Percentiles rank a stretch among this genome's conserved stretches.
These are phyloP conservation scores for Phytophthora sp. DNA, from an alignment of 352 stramenopile genomes.

Conservation along the genomic window DNA sequence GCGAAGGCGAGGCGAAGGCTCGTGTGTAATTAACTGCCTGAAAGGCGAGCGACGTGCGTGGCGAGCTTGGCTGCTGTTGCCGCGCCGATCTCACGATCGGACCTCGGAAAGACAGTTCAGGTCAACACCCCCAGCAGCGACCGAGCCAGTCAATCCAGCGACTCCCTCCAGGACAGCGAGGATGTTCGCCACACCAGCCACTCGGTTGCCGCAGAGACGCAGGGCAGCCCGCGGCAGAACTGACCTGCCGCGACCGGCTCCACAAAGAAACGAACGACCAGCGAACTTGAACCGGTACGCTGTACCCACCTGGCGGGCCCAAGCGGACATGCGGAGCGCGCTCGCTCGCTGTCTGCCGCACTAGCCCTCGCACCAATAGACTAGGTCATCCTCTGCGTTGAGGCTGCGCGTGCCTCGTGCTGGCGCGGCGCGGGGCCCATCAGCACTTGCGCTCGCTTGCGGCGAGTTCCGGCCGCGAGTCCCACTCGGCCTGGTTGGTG, in stretches of 20 bases:
- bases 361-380: no score
- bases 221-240: no score
- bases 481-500: constrained; percentile 9
- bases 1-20: not conserved
- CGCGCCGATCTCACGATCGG: constrained; percentile 23
- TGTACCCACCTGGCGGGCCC: not conserved
- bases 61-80: not conserved
- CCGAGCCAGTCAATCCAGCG: constrained; percentile 5
- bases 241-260: constrained; percentile 1
- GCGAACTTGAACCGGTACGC: constrained; percentile 4
- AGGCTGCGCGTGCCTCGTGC: not conserved
- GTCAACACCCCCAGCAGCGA: not conserved
- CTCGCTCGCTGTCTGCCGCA: no score
- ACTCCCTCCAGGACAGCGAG: not conserved
- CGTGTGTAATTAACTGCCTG: constrained; percentile 25
- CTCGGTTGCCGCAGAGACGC: no score
- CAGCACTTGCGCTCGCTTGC: not conserved
- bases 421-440: not conserved
- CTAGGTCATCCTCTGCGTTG: not conserved
- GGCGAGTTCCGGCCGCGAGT: not conserved
- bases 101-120: constrained; percentile 16
- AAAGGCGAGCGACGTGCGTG: constrained; percentile 10
- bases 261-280: constrained; percentile 9
- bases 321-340: not conserved
- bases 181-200: no score